phyloP scores from a whole-genome alignment of 176 grass and related monocot species.

The Phyllostachys edulis region DNA sequence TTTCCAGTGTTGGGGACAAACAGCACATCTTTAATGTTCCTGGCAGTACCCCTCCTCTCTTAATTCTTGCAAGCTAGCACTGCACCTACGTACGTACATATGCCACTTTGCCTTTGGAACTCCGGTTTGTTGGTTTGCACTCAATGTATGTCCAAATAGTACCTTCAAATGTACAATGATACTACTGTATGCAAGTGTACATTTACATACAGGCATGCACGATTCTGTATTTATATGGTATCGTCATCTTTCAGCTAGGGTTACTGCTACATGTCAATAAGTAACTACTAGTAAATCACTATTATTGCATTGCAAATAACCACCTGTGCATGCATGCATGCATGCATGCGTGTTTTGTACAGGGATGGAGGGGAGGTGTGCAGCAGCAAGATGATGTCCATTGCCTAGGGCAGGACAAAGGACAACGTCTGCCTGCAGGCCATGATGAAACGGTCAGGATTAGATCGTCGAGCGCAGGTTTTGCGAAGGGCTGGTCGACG shows the following conservation, averaged over 20 bases:
- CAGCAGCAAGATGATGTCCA: slow-evolving; percentile 20
- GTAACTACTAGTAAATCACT: not conserved
- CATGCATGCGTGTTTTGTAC: slow-evolving; percentile 8
- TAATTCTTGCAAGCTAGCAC: slow-evolving; percentile 10
- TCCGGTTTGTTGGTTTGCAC: not conserved
- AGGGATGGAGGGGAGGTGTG: slow-evolving; percentile 38
- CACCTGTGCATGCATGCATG: not conserved
- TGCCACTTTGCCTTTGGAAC: not conserved
- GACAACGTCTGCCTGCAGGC: not conserved
- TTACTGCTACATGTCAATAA: not conserved
- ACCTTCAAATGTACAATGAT: not conserved
- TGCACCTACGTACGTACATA: not conserved
- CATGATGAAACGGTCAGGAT: slow-evolving; percentile 15
- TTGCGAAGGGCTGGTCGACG: slow-evolving; percentile 20
- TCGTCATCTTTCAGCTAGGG: not conserved
- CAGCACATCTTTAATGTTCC: slow-evolving; percentile 13
- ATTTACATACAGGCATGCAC: not conserved
- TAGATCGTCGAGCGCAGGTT: slow-evolving; percentile 18
- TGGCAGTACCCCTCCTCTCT: not conserved
- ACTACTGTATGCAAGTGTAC: not conserved
- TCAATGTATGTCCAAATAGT: not conserved
- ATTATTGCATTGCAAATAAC: not conserved
- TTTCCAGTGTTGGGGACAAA: slow-evolving; percentile 21
- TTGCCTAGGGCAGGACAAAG: slow-evolving; percentile 15
- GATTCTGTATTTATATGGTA: not conserved